Evolutionary conservation across 495 filamentous ascomycete species (phyloP).

Genomic region (Penicillium tannophilum): DNA sequence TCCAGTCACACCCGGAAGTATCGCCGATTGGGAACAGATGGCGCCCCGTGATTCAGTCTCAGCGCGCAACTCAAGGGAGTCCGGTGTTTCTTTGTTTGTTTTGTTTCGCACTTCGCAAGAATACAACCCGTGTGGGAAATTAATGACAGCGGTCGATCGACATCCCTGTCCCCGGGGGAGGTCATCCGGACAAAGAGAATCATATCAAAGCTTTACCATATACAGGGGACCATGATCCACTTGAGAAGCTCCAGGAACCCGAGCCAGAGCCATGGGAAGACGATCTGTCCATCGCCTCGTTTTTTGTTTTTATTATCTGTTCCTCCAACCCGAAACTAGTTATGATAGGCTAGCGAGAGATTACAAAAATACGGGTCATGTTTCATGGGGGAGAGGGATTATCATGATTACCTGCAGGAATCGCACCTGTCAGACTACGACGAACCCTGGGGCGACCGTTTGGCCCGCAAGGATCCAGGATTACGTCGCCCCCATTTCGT

Average conservation of each 20-base stretch:
- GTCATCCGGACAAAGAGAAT: neutral
- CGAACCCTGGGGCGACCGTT: constrained; percentile 38
- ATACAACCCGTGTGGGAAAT: constrained; percentile 10
- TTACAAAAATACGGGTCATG: constrained; percentile 9
- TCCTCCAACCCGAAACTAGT: neutral
- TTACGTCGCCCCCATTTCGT: constrained; percentile 9
- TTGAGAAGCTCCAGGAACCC: constrained; percentile 21
- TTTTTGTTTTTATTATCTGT: neutral
- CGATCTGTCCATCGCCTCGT: constrained; percentile 15
- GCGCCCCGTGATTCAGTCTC: constrained; percentile 12
- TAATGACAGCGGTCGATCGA: constrained; percentile 12
- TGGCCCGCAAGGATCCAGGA: constrained; percentile 24
- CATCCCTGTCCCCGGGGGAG: constrained; percentile 11
- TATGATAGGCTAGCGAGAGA: neutral
- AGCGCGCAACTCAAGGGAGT: neutral
- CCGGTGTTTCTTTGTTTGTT: constrained; percentile 4
- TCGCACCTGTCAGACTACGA: constrained; percentile 26
- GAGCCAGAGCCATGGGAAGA: constrained; percentile 24
- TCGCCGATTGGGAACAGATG: constrained; percentile 21
- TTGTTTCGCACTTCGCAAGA: neutral
- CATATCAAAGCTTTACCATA: constrained; percentile 1
- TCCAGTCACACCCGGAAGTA: constrained; percentile 2
- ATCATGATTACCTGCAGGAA: constrained; percentile 22
- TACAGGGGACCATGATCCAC: constrained; percentile 5
- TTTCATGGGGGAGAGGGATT: constrained; percentile 2